Conservation (phyloP, 257 asterid species). For the Solanum piurae region DNA sequence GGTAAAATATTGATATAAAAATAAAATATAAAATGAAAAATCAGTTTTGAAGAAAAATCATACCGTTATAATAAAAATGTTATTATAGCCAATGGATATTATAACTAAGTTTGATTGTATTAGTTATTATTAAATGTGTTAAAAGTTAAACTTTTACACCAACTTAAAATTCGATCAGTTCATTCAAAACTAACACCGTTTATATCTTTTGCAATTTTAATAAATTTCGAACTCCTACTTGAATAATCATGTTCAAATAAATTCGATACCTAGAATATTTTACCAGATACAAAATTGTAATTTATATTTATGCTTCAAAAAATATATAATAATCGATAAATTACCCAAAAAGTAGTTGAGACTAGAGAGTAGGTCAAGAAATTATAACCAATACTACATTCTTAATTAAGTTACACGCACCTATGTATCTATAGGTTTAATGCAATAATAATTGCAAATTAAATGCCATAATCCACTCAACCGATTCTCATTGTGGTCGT, state of each 20-base stretch:
- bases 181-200: too few relatives aligned
- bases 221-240: not conserved
- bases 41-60: too few relatives aligned
- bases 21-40: too few relatives aligned
- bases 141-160: too few relatives aligned
- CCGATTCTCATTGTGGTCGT: not conserved
- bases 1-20: too few relatives aligned
- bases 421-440: not conserved
- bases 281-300: too few relatives aligned
- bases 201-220: too few relatives aligned
- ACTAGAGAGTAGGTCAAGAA: not conserved
- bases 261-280: not conserved
- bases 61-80: too few relatives aligned
- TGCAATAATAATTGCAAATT: not conserved
- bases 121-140: not conserved
- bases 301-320: too few relatives aligned
- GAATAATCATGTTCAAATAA: not conserved
- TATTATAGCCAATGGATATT: too few relatives aligned
- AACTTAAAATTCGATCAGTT: not conserved
- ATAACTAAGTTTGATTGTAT: not conserved
- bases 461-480: not conserved
- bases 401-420: not conserved
- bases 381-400: not conserved
- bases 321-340: not conserved
- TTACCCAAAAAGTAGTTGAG: not conserved